phyloP scores from a whole-genome alignment of 805 yeast genomes.

The Ogataea trehalophila region DNA sequence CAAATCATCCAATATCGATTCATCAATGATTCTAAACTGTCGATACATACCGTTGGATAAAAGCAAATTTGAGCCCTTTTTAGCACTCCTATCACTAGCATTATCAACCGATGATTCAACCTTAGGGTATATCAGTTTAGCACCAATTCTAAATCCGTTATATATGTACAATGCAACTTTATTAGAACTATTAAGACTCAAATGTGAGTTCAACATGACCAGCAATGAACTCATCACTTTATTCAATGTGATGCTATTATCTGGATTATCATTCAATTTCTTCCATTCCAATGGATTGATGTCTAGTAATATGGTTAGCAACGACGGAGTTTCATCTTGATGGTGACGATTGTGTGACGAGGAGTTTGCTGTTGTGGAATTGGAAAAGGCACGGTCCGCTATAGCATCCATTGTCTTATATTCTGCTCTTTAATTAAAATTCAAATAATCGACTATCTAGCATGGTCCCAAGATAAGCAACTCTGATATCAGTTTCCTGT shows the following conservation, averaged over 20 bases:
- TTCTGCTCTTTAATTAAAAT: neutral
- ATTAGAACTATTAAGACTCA: conserved; percentile 80
- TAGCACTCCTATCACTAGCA: conserved; percentile 1
- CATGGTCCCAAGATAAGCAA: too few relatives aligned
- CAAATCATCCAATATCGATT: conserved; percentile 57
- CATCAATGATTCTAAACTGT: conserved; percentile 78
- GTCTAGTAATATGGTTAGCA: conserved; percentile 74
- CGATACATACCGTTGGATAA: conserved; percentile 70
- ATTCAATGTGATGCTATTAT: conserved; percentile 40
- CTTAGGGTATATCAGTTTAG: conserved; percentile 65
- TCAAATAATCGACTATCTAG: too few relatives aligned
- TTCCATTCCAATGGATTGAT: conserved; percentile 70
- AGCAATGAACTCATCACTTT: conserved; percentile 61
- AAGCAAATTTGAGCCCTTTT: conserved; percentile 19
- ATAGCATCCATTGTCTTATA: conserved; percentile 58
- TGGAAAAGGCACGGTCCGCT: conserved; percentile 50
- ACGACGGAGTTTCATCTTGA: conserved; percentile 66
- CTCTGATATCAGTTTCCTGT: too few relatives aligned
- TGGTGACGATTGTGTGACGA: too few relatives aligned
- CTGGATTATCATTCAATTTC: conserved; percentile 31
- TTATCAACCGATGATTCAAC: conserved; percentile 9
- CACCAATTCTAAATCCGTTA: conserved; percentile 52
- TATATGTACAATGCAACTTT: conserved; percentile 77
- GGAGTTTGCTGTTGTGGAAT: conserved; percentile 12
- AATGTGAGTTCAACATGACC: conserved; percentile 81